A percentile compares a stretch with the other conserved stretches of the same genome.
phyloP scores from a whole-genome alignment of 768 basidiomycete genomes.

The Lactarius akahatsu region DNA sequence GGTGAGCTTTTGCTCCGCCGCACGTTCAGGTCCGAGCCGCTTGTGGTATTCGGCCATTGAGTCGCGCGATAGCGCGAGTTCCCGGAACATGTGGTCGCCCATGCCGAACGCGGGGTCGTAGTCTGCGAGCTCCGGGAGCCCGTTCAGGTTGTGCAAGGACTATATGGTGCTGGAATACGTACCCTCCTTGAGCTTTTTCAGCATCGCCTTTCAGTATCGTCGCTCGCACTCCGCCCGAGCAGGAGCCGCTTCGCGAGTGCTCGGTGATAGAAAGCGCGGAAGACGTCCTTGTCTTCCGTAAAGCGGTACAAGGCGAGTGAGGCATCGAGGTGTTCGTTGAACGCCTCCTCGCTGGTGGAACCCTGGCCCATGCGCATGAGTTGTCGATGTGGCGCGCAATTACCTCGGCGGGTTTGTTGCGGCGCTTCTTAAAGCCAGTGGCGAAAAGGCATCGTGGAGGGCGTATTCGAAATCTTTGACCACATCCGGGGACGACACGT shows the following conservation, averaged over 20 bases:
- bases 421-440: slow-evolving; percentile 68
- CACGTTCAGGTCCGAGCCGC: slow-evolving; percentile 32
- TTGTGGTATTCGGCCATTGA: slow-evolving; percentile 63
- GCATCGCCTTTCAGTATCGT: slow-evolving; percentile 82
- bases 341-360: slow-evolving; percentile 58
- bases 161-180: neutral
- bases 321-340: slow-evolving; percentile 60
- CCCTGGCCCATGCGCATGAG: slow-evolving; percentile 88
- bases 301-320: slow-evolving; percentile 77
- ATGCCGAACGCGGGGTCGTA: slow-evolving; percentile 95
- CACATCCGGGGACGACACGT: slow-evolving; percentile 47
- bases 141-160: neutral
- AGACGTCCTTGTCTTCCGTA: slow-evolving; percentile 92
- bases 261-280: slow-evolving; percentile 88
- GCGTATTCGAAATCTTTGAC: slow-evolving; percentile 61
- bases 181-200: slow-evolving; percentile 84
- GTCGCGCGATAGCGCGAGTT: slow-evolving; percentile 76
- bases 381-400: slow-evolving; percentile 88
- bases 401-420: slow-evolving; percentile 88
- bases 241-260: slow-evolving; percentile 84
- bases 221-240: slow-evolving; percentile 78
- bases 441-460: slow-evolving; percentile 69
- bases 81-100: slow-evolving; percentile 95
- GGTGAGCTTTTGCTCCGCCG: slow-evolving; percentile 51
- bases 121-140: slow-evolving; percentile 44